Conservation (phyloP, 345 rosid genomes). For the Litchi chinensis region DNA sequence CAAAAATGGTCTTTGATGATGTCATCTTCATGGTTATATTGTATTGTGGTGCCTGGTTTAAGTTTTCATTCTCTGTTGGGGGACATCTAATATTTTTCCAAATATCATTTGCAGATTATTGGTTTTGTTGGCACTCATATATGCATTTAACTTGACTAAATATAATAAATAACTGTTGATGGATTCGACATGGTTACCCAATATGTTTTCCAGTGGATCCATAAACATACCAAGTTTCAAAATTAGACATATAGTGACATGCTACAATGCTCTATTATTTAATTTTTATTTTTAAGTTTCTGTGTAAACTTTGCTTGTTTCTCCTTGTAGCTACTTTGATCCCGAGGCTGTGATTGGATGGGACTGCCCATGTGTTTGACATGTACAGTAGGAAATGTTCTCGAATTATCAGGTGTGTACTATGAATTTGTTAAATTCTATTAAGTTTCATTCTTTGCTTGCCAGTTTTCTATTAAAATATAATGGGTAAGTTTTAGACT, state of each 20-base stretch:
- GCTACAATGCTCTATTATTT: not conserved
- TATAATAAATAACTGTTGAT: not conserved
- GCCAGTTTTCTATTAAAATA: not conserved
- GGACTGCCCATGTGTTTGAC: conserved; percentile 85
- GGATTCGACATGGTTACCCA: too few species aligned
- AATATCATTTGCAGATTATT: conserved; percentile 58
- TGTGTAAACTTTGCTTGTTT: conserved; percentile 15
- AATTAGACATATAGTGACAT: not conserved
- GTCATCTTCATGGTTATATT: too few species aligned
- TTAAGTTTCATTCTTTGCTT: not conserved
- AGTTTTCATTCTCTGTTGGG: not conserved
- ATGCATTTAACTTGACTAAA: conserved; percentile 38
- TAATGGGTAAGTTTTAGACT: not conserved
- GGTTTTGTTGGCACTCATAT: conserved; percentile 81
- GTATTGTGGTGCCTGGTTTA: not conserved
- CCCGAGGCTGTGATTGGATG: conserved; percentile 97
- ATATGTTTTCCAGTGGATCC: not conserved
- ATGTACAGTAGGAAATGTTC: conserved; percentile 89
- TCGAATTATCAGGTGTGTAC: conserved; percentile 62
- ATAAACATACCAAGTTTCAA: not conserved
- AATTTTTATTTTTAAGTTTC: not conserved
- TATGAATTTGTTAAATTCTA: not conserved
- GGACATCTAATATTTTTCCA: conserved; percentile 2
- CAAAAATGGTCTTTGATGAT: not conserved
- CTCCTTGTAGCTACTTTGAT: conserved; percentile 62